A percentile compares a stretch with the other conserved stretches of the same genome.
phyloP scores from a whole-genome alignment of 1,284 basidiomycete genomes.

The Fistulinella cinereoalba region DNA sequence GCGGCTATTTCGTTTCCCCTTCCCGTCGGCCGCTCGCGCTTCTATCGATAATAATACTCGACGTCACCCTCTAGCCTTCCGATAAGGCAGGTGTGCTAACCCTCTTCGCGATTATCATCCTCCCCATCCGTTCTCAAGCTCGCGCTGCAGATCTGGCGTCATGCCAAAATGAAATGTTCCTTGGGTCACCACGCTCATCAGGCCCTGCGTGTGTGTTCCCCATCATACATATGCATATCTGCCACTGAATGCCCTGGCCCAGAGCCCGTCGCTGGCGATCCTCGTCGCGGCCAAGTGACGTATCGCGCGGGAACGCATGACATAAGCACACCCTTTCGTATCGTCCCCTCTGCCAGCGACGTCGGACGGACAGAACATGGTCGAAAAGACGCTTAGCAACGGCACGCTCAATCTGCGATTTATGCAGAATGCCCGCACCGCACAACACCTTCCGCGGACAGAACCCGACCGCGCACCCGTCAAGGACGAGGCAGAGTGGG shows the following conservation, averaged over 20 bases:
- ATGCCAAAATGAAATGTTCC: slow-evolving; percentile 15
- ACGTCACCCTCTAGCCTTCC: slow-evolving; percentile 8
- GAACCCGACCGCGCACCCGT: slow-evolving; percentile 54
- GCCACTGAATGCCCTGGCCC: slow-evolving; percentile 9
- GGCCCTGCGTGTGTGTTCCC: slow-evolving; percentile 14
- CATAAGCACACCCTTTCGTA: slow-evolving; percentile 22
- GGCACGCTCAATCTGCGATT: slow-evolving; percentile 68
- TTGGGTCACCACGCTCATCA: slow-evolving; percentile 8
- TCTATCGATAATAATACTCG: slow-evolving; percentile 6
- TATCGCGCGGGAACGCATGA: slow-evolving; percentile 22
- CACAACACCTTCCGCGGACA: slow-evolving; percentile 50
- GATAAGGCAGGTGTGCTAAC: slow-evolving; percentile 13
- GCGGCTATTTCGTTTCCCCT: slow-evolving; percentile 15
- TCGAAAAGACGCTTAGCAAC: slow-evolving; percentile 58
- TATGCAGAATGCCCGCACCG: slow-evolving; percentile 70
- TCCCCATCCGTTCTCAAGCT: no score
- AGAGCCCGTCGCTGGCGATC: slow-evolving; percentile 10
- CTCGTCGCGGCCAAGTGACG: slow-evolving; percentile 15
- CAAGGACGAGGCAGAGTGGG: slow-evolving; percentile 71
- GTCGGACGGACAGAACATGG: slow-evolving; percentile 34
- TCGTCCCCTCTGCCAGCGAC: no score
- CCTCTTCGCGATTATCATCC: slow-evolving; percentile 23
- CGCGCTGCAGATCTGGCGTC: slow-evolving; percentile 21
- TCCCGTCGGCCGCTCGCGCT: slow-evolving; percentile 10
- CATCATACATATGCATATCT: slow-evolving; percentile 16